Conservation (phyloP, 1,139 yeast species). For the Pneumocystis wakefieldiae region DNA sequence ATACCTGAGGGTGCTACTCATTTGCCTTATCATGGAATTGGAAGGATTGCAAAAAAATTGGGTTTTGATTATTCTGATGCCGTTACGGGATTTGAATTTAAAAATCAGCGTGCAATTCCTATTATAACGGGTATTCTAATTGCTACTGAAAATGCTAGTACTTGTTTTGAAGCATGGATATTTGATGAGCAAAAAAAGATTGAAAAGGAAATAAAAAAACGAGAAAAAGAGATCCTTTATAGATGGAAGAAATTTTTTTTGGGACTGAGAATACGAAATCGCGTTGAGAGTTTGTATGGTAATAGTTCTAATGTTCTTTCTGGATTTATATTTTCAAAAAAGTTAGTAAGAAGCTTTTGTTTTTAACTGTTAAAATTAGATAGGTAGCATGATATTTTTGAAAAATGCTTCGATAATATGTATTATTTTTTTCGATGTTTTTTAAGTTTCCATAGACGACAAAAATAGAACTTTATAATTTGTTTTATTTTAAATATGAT, state of each 20-base stretch:
- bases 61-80: constrained; percentile 69
- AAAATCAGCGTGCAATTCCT: constrained; percentile 37
- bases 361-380: neutral
- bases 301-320: constrained; percentile 17
- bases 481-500: neutral
- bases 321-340: neutral
- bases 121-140: constrained; percentile 65
- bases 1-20: constrained; percentile 65
- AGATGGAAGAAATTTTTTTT: constrained; percentile 63
- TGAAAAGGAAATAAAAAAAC: constrained; percentile 31
- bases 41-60: constrained; percentile 2
- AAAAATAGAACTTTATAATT: neutral
- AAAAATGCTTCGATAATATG: neutral
- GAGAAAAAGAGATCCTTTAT: constrained; percentile 41
- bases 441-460: neutral
- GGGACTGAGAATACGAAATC: constrained; percentile 54
- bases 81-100: constrained; percentile 71
- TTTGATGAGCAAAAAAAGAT: constrained; percentile 36
- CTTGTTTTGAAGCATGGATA: constrained; percentile 40
- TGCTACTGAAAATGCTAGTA: constrained; percentile 47
- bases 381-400: neutral
- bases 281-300: constrained; percentile 24
- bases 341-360: neutral
- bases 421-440: neutral
- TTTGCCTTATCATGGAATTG: constrained; percentile 31